Evolutionary conservation across 2,329 filamentous ascomycete species (phyloP), one percentile per base, ranked within the genome.

Genomic region (Colletotrichum orchidophilum): DNA sequence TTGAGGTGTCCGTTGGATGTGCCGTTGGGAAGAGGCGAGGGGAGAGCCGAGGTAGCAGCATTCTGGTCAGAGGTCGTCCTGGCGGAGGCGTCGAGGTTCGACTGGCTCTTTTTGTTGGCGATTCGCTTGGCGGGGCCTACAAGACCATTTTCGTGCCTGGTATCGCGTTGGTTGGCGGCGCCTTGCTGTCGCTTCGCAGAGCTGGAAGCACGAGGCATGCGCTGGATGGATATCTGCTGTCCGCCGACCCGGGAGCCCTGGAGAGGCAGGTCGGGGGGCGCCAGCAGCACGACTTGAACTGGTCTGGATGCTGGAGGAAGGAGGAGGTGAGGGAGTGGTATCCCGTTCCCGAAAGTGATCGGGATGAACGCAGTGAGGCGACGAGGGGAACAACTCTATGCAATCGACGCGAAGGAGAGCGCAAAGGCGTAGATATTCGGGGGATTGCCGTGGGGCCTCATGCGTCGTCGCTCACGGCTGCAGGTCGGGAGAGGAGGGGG

Each of bases 131-230:
- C 80, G 71, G 82, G 80, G 78, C 91, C 91, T 87, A 95, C 92
- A 81, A 94, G 87, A 79, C 94, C 94, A 92, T 94, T 95, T 84
- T 97, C 95, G 84, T 97, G 93, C 82, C 93, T 91, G 78, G 87
- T 90, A 83, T 92, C 92, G 85, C 91, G 90, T 81, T 91, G 88
- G 84, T 86, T 92, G 75, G 83, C 83, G 80, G 86, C 86, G 83
- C 86, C 87, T 84, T 86, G 85, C 81, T 89, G 87, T 89, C 88
- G 87, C 86, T 90, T 90, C 81, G 84, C 81, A 81, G 86, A 86
- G 81, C 83, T 85, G 77, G 87, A 84, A 79, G 84, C 86, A 80
- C 88, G 88, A 90, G 88, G 87, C 88, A 90, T 90, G 86, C 86
- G 86, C 83, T 78, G 77, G 75, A 75, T 75, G 75, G 27, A 46